A percentile compares a stretch with the other conserved stretches of the same genome.
Evolutionary conservation across 257 asterid genomes (phyloP).

Genomic region (Ehretia macrophylla): DNA sequence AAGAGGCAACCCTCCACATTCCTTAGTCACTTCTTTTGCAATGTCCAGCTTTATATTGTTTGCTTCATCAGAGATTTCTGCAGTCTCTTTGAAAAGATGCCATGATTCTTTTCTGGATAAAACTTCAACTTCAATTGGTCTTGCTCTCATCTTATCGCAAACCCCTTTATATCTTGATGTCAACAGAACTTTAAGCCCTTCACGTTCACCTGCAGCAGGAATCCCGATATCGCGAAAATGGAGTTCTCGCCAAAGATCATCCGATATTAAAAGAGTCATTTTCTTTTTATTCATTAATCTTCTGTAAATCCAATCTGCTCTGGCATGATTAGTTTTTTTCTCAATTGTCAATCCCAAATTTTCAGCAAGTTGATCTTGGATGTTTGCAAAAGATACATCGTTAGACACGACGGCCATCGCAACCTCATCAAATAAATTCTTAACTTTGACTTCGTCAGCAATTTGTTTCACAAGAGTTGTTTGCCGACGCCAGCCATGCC

Average conservation of each 20-base stretch:
- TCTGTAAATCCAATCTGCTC: neutral
- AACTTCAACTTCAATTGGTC: neutral
- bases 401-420: no score
- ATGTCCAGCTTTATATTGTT: no score
- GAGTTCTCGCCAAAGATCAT: no score
- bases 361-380: no score
- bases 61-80: neutral
- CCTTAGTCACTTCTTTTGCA: conserved; percentile 8
- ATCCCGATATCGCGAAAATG: neutral
- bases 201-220: neutral
- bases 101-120: conserved; percentile 6
- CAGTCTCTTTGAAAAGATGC: neutral
- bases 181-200: conserved; percentile 1
- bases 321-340: neutral
- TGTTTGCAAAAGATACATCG: no score
- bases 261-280: no score
- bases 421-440: conserved; percentile 11
- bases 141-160: conserved; percentile 5
- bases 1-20: conserved; percentile 6
- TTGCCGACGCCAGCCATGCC: neutral
- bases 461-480: conserved; percentile 2
- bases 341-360: no score
- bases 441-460: neutral
- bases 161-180: neutral
- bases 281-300: conserved; percentile 1